Conservation (phyloP, 495 filamentous ascomycete species). For the Lophium mytilinum region DNA sequence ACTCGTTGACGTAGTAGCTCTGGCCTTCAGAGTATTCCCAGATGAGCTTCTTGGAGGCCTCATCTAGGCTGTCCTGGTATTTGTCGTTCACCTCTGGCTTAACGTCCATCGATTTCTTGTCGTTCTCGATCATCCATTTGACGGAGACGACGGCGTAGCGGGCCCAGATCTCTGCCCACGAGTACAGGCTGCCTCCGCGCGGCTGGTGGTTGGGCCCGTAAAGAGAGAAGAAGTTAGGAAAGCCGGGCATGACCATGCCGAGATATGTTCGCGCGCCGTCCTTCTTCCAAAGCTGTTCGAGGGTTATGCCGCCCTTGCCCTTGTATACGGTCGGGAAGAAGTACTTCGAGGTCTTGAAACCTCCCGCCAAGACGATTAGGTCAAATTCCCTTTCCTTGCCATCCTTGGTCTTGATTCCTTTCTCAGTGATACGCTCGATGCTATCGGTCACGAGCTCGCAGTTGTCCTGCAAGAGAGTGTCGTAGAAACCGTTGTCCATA, state of each 20-base stretch:
- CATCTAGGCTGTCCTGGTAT: neutral
- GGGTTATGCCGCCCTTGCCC: conserved; percentile 17
- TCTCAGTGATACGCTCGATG: neutral
- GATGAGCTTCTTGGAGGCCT: neutral
- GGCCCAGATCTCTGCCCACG: neutral
- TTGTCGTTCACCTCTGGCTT: neutral
- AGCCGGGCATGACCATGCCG: conserved; percentile 23
- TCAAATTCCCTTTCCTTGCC: conserved; percentile 8
- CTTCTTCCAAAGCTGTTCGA: conserved; percentile 28
- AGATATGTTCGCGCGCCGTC: conserved; percentile 26
- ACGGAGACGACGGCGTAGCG: neutral
- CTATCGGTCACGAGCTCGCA: neutral
- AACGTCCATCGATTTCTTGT: neutral
- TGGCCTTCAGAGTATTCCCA: neutral
- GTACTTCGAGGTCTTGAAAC: conserved; percentile 34
- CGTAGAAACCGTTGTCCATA: neutral
- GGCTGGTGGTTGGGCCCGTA: conserved; percentile 26
- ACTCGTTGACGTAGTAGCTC: neutral
- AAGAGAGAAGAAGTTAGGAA: conserved; percentile 37
- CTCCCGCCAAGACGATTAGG: conserved; percentile 24
- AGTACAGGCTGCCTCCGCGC: neutral
- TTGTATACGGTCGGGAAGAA: conserved; percentile 31
- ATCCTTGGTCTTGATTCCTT: neutral
- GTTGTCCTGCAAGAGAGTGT: neutral
- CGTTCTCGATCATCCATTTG: neutral